Evolutionary conservation across 495 filamentous ascomycete species (phyloP), one percentile per base, ranked within the genome.

Genomic region (Articulospora tetracladia): DNA sequence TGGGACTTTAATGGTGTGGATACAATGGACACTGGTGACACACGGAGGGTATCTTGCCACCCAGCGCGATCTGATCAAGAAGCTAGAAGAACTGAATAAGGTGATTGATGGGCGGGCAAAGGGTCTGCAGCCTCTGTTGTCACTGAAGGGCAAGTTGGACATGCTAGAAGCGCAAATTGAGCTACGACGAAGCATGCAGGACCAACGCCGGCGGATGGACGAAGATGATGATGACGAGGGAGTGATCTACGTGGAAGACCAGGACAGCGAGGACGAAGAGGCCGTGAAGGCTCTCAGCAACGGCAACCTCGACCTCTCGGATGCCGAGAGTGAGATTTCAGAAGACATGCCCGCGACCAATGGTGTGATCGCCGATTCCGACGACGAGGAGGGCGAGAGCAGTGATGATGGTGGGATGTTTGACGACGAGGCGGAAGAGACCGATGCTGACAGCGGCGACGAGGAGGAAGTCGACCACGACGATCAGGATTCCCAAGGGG

Each of bases 1-100:
- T 17, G 91, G 91, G 27, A 88, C 84, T 62, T 83, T 98, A n/a
- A 93, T 97, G 78, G 83, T 88, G 17, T 98, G 94, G 94, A 87
- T 97, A 47, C 91, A 97, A 73, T 96, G 92, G 91, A 93, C 90
- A 1, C 79, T 97, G n/a, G 84, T 97, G 20, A 88, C 92, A 8
- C 94, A 98, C 72, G 94, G 94, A 62, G 94, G 94, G 61, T 92
- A 92, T 54, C 76, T 98, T 34, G 90, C 92, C 24, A 86, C 85
- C 12, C 89, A 95, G 66, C 85, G 89, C 0, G 86, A 92, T 39
- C 72, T 94, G 17, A 82, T 94, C 65, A 85, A 86, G 66, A 84
- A 87, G 64, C 80, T 98, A 48, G 76, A 81, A 20, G 87, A 87
- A 25, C 80, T 98, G 8, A 85, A 90, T 70, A 84, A 86, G 58